Evolutionary conservation across 163 green algal species (phyloP), one percentile per base, ranked within the genome.

Genomic region (Scenedesmus sp.): DNA sequence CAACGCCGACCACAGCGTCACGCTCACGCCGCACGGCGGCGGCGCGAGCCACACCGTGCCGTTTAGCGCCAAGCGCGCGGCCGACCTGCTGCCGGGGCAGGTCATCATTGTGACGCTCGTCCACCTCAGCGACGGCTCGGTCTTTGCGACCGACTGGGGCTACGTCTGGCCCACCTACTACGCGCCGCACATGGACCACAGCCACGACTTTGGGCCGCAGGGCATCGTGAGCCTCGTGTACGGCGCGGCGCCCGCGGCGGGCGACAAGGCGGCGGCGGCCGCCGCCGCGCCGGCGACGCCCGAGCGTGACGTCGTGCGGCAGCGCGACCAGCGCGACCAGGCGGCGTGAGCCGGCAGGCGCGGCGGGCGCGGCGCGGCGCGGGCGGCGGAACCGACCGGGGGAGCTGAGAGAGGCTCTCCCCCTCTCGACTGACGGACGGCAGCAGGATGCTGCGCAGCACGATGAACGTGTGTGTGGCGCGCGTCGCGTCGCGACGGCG

Each of bases 151-250:
- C 42, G 69, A 77, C 54, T 77, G 69, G 69, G 54, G 54, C 14
- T 77, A 77, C n/a, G 34, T 67, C 15, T 66, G 47, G 18, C 69
- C 69, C 22, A 77, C 69, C 34, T 77, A 54, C 54, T 77, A 77
- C 13, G 69, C 54, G 28, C 53, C 69, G 10, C 11, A 65, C 22
- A 65, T 65, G 51, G 67, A 67, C 36, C 54, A 67, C 28, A 26
- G 17, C 17, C 4, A 67, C 3, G 69, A 66, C n/a, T 77, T 67
- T 47, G 69, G 54, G 29, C 13, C 69, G 3, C 24, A 60, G 26
- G 22, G 51, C 11, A 39, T 47, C 18, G 54, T 67, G 34, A n/a
- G 31, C n/a, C 33, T 77, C 53, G 67, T 77, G 34, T 54, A 70
- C 39, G 53, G 36, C 33, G 24, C 58, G 26, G 7, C 17, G 39